These are phyloP conservation scores for Diaporthe sp. DNA, from an alignment of 2,329 filamentous ascomycete genomes.

Conservation along the genomic window DNA sequence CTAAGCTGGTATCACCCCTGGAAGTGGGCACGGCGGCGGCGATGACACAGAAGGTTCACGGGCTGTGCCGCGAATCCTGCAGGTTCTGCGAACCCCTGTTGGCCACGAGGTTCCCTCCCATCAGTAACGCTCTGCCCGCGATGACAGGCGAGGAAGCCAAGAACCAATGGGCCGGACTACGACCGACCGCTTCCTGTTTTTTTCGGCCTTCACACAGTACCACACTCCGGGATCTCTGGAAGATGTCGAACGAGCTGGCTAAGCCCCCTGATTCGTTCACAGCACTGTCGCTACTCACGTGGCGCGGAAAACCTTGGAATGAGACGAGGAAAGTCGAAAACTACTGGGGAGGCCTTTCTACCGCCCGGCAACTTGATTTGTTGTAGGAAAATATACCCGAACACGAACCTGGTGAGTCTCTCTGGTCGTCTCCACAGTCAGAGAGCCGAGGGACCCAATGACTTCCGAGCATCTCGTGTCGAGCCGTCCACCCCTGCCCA, in stretches of 20 bases:
- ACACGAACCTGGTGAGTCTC: conserved; percentile 12
- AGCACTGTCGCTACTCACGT: conserved; percentile 2
- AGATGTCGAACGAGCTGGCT: not conserved
- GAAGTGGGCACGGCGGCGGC: conserved; percentile 38
- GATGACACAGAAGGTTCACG: conserved; percentile 41
- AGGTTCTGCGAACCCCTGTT: conserved; percentile 41
- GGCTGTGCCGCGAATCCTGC: conserved; percentile 41
- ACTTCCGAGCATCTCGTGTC: conserved; percentile 37
- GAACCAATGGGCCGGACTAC: conserved; percentile 31
- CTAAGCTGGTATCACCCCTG: conserved; percentile 38
- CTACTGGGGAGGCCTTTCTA: not conserved
- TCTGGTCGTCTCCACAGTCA: conserved; percentile 31
- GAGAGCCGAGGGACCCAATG: conserved; percentile 32
- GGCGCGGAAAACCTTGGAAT: conserved; percentile 21
- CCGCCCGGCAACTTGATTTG: conserved; percentile 30
- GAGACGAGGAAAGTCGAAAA: not conserved
- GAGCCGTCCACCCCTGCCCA: conserved; percentile 38
- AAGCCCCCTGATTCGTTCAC: conserved; percentile 29
- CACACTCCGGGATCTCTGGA: conserved; percentile 2
- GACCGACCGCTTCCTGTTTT: conserved; percentile 23
- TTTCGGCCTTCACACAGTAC: not conserved
- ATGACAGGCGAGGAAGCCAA: conserved; percentile 14
- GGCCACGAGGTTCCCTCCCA: conserved; percentile 37
- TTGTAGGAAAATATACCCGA: conserved; percentile 1
- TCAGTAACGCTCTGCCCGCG: not conserved